A percentile compares a stretch with the other conserved stretches of the same genome.
These are phyloP conservation scores for Colletotrichum sp. DNA, from an alignment of 2,329 filamentous ascomycete species.

Conservation along the genomic window DNA sequence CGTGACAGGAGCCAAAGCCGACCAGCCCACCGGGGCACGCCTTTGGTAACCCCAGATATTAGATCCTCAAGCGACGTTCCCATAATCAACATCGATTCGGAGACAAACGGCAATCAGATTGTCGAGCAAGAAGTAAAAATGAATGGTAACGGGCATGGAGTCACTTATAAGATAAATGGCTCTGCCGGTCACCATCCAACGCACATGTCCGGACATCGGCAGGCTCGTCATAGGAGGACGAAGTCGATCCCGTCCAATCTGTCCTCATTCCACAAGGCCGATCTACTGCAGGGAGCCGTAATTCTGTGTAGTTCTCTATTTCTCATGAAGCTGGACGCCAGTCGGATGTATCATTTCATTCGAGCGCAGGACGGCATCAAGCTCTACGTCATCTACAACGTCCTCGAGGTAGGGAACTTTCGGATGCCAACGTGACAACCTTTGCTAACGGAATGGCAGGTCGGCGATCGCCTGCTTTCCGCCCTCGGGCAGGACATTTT, in stretches of 20 bases:
- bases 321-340: conserved; percentile 91
- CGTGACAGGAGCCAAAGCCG: conserved; percentile 14
- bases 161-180: conserved; percentile 6
- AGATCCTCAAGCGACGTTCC: background rate
- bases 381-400: conserved; percentile 98
- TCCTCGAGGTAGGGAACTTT: conserved; percentile 72
- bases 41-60: background rate
- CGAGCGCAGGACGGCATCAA: conserved; percentile 97
- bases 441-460: conserved; percentile 38
- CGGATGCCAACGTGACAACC: background rate
- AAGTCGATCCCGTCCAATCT: conserved; percentile 87
- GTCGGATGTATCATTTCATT: conserved; percentile 97
- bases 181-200: conserved; percentile 20
- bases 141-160: conserved; percentile 11
- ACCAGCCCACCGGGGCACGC: background rate
- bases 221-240: conserved; percentile 70
- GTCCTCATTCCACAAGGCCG: conserved; percentile 90
- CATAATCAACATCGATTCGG: background rate
- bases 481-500: conserved; percentile 95
- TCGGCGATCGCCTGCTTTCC: conserved; percentile 86
- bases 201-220: conserved; percentile 27
- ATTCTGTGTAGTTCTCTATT: conserved; percentile 86
- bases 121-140: background rate
- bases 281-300: conserved; percentile 87
- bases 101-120: conserved; percentile 30